phyloP scores from a whole-genome alignment of 345 rosid species.

The Syzygium grande region DNA sequence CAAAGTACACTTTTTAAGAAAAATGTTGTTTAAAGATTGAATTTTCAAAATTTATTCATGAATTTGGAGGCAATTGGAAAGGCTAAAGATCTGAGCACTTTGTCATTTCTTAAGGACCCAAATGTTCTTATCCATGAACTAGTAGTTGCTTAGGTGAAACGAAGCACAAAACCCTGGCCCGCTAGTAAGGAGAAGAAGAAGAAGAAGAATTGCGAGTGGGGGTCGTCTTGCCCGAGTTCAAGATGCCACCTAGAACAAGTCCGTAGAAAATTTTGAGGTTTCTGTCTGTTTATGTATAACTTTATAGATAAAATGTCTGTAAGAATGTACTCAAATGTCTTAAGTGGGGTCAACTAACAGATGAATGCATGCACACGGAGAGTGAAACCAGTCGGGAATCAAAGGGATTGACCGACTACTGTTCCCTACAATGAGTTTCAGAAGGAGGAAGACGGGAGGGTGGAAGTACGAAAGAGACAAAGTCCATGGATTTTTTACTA shows the following conservation, averaged over 20 bases:
- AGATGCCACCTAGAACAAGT: neutral
- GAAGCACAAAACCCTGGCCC: neutral
- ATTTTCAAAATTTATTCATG: no score
- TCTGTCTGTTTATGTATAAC: neutral
- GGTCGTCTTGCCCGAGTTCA: neutral
- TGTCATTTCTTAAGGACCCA: no score
- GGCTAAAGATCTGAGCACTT: no score
- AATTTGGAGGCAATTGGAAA: no score
- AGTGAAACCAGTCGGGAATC: no score
- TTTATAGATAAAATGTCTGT: neutral
- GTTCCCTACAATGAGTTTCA: no score
- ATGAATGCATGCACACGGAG: no score
- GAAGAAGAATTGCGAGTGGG: neutral
- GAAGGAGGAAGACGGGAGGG: neutral
- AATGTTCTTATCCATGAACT: no score
- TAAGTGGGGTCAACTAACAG: neutral
- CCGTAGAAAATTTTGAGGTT: neutral
- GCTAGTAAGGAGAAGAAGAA: neutral
- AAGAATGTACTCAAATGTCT: neutral
- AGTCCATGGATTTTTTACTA: neutral
- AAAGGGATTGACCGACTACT: no score
- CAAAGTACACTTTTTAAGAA: no score
- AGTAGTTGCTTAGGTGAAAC: no score
- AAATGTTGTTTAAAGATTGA: no score
- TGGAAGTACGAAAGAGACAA: neutral